phyloP scores from a whole-genome alignment of 208 protist genomes.

The Strigomonas galati region DNA sequence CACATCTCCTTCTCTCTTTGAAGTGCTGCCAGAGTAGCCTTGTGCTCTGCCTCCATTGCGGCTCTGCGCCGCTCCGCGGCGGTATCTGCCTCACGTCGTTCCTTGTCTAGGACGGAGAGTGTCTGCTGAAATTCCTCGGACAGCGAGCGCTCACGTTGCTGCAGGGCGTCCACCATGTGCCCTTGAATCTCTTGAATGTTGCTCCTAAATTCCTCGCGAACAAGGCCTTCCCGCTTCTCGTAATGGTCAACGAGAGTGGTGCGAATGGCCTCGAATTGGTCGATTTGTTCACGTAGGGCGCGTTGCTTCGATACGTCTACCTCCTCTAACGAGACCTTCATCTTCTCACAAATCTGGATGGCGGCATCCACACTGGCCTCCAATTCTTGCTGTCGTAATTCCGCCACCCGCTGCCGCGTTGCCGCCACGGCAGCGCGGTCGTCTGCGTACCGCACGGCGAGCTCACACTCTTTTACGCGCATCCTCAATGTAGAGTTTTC shows the following conservation, averaged over 20 bases:
- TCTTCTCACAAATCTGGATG: slow-evolving; percentile 5
- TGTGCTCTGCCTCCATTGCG: slow-evolving; percentile 38
- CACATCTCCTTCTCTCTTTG: slow-evolving; percentile 49
- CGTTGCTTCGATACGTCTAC: slow-evolving; percentile 7
- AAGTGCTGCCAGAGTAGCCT: slow-evolving; percentile 21
- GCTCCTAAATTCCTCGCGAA: slow-evolving; percentile 27
- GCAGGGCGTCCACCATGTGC: slow-evolving; percentile 29
- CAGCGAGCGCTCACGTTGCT: slow-evolving; percentile 40
- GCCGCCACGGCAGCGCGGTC: not conserved
- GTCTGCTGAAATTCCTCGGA: slow-evolving; percentile 34
- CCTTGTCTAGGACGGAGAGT: slow-evolving; percentile 22
- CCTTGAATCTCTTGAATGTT: slow-evolving; percentile 23
- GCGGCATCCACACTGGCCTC: slow-evolving; percentile 3
- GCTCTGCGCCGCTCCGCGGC: slow-evolving; percentile 24
- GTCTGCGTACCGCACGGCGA: not conserved
- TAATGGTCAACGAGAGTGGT: slow-evolving; percentile 28
- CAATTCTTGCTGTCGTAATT: slow-evolving; percentile 4
- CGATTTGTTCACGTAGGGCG: slow-evolving; percentile 37
- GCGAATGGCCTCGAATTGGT: slow-evolving; percentile 35
- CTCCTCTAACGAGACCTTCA: slow-evolving; percentile 2
- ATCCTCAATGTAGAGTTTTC: not conserved
- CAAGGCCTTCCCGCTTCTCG: slow-evolving; percentile 33
- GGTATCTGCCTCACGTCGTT: slow-evolving; percentile 32
- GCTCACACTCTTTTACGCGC: not conserved
- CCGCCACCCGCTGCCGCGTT: not conserved